Conservation (phyloP, 1,284 basidiomycete genomes). For the Uromyces viciae-fabae region DNA sequence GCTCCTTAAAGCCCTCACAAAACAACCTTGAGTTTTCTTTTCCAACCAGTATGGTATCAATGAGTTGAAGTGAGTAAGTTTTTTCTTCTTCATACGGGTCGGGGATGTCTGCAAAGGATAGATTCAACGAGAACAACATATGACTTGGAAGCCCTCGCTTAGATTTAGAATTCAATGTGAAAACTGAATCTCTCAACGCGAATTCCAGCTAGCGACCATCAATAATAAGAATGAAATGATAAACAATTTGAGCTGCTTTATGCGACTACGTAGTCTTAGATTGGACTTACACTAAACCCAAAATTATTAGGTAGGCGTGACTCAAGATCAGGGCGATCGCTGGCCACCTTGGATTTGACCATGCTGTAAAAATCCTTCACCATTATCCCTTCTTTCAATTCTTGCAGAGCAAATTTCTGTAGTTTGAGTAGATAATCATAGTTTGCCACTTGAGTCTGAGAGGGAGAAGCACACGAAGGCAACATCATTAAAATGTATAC, state of each 20-base stretch:
- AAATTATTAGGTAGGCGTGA: constrained; percentile 81
- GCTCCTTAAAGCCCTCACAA: constrained; percentile 75
- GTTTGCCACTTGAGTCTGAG: constrained; percentile 75
- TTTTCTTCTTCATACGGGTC: constrained; percentile 67
- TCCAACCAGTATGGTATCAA: constrained; percentile 80
- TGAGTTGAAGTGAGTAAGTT: constrained; percentile 81
- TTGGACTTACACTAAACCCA: constrained; percentile 71
- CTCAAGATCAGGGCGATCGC: constrained; percentile 76
- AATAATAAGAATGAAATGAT: not conserved
- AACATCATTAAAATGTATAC: no score
- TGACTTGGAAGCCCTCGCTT: constrained; percentile 66
- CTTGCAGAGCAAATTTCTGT: constrained; percentile 70
- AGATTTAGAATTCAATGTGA: constrained; percentile 78
- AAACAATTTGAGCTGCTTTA: no score
- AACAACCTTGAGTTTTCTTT: constrained; percentile 67
- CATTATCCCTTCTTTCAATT: constrained; percentile 74
- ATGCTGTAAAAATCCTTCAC: constrained; percentile 76
- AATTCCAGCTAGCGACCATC: constrained; percentile 54
- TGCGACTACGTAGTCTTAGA: not conserved
- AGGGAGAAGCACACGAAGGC: no score
- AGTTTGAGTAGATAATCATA: constrained; percentile 75
- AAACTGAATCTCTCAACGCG: constrained; percentile 86
- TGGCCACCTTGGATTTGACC: constrained; percentile 68
- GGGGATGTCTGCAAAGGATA: constrained; percentile 77
- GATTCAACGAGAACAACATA: constrained; percentile 78